These are phyloP conservation scores for Pisolithus orientalis DNA, from an alignment of 768 basidiomycete genomes.

Conservation along the genomic window DNA sequence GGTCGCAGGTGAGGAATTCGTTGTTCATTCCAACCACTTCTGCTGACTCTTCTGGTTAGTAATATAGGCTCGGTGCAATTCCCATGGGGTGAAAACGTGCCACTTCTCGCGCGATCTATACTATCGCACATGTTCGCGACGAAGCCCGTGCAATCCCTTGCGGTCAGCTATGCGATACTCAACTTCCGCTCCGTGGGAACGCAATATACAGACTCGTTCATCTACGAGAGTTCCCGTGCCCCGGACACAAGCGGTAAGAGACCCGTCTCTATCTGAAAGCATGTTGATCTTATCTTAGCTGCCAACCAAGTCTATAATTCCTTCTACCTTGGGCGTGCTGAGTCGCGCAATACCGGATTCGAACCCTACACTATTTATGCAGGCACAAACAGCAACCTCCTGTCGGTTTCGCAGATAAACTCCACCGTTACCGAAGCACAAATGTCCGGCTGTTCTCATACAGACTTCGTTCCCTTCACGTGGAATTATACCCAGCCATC, in stretches of 20 bases:
- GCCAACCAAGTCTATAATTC: neutral
- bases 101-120: slow-evolving; percentile 2
- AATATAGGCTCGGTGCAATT: slow-evolving; percentile 5
- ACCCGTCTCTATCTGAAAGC: neutral
- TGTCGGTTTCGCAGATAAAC: slow-evolving; percentile 2
- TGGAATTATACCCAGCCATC: slow-evolving; percentile 4
- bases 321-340: slow-evolving; percentile 10
- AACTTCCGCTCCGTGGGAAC: slow-evolving; percentile 1
- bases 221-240: slow-evolving; percentile 5
- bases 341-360: slow-evolving; percentile 1
- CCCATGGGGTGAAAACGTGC: slow-evolving; percentile 7
- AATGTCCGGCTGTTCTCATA: slow-evolving; percentile 3
- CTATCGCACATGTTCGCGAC: slow-evolving; percentile 12
- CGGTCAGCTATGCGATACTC: slow-evolving; percentile 5
- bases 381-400: slow-evolving; percentile 6
- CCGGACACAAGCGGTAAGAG: slow-evolving; percentile 6
- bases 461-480: slow-evolving; percentile 1
- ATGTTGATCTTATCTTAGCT: neutral
- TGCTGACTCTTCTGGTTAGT: neutral
- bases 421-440: slow-evolving; percentile 2
- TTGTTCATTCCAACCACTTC: neutral
- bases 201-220: neutral
- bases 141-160: slow-evolving; percentile 4
- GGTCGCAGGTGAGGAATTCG: neutral
- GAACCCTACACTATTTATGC: slow-evolving; percentile 7